phyloP scores from a whole-genome alignment of 2,329 filamentous ascomycete genomes.

The Penicillium vulpinum region DNA sequence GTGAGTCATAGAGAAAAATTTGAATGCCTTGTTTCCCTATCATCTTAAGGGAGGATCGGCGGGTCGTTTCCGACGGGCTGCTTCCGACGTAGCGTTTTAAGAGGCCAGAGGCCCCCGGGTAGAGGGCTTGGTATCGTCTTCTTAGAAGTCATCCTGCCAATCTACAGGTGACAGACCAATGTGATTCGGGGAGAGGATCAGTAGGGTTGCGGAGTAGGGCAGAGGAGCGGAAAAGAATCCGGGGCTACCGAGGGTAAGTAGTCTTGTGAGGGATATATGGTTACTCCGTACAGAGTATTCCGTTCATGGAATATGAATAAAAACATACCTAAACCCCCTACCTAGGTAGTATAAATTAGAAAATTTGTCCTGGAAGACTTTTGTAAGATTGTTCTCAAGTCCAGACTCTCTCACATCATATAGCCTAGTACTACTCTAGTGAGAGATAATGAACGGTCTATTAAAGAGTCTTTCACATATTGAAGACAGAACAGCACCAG shows the following conservation, averaged over 20 bases:
- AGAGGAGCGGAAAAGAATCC: constrained; percentile 26
- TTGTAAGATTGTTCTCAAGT: background rate
- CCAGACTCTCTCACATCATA: background rate
- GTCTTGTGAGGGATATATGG: background rate
- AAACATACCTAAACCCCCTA: background rate
- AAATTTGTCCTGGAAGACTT: background rate
- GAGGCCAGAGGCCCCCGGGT: background rate
- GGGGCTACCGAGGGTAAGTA: constrained; percentile 3
- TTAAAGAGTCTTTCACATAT: background rate
- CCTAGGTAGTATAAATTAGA: background rate
- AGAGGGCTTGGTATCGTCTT: constrained; percentile 1
- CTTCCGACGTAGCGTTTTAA: background rate
- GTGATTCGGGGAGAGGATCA: constrained; percentile 15
- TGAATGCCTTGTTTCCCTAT: background rate
- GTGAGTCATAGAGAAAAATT: constrained; percentile 18
- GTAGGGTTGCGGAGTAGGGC: constrained; percentile 9
- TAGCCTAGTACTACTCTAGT: background rate
- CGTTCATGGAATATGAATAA: background rate
- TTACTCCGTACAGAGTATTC: background rate
- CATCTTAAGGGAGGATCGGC: constrained; percentile 2
- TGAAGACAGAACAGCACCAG: too few species aligned
- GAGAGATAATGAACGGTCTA: background rate
- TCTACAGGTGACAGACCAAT: background rate
- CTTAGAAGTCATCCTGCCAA: constrained; percentile 2
- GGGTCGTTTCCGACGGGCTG: background rate